Percentiles rank a stretch among this genome's conserved stretches.
These are phyloP conservation scores for Rhodosporidiobolus odoratus DNA, from an alignment of 768 basidiomycete species.

Conservation along the genomic window DNA sequence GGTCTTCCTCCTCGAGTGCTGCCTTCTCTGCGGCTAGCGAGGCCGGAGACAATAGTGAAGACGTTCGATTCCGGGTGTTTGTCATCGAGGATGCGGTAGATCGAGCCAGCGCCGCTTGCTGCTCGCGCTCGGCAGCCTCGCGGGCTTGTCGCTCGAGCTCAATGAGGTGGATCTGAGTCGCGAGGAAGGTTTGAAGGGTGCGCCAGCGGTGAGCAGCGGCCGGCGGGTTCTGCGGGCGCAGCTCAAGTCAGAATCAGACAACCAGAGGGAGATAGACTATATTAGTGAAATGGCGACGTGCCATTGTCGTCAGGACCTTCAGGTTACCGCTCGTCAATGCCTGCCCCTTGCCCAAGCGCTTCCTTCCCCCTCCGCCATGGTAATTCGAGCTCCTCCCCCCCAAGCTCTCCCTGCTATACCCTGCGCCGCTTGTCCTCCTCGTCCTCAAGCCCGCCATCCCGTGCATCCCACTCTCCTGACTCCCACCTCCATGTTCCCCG, in stretches of 20 bases:
- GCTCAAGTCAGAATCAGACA: not conserved
- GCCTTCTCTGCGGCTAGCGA: slow-evolving; percentile 78
- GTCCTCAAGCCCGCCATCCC: slow-evolving; percentile 35
- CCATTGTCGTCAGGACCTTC: slow-evolving; percentile 51
- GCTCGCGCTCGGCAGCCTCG: slow-evolving; percentile 51
- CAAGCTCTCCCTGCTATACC: slow-evolving; percentile 18
- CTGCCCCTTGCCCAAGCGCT: slow-evolving; percentile 44
- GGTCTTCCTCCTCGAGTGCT: slow-evolving; percentile 56
- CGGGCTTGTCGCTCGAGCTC: slow-evolving; percentile 77
- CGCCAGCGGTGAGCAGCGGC: slow-evolving; percentile 80
- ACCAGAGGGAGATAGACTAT: not conserved
- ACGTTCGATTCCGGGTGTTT: slow-evolving; percentile 59
- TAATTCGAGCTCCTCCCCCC: slow-evolving; percentile 10
- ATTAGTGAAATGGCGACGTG: slow-evolving; percentile 46
- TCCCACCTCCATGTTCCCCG: slow-evolving; percentile 65
- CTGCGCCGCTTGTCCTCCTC: slow-evolving; percentile 39
- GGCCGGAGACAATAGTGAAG: slow-evolving; percentile 70
- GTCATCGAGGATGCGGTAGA: slow-evolving; percentile 45
- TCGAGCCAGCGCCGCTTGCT: slow-evolving; percentile 51
- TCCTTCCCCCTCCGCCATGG: slow-evolving; percentile 30
- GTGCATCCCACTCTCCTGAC: slow-evolving; percentile 18
- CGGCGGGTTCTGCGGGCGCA: slow-evolving; percentile 66
- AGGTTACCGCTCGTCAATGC: slow-evolving; percentile 45
- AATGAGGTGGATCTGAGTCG: slow-evolving; percentile 69
- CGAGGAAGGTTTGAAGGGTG: slow-evolving; percentile 74